Evolutionary conservation across 495 filamentous ascomycete species (phyloP).

Genomic region (Recurvomyces mirabilis): DNA sequence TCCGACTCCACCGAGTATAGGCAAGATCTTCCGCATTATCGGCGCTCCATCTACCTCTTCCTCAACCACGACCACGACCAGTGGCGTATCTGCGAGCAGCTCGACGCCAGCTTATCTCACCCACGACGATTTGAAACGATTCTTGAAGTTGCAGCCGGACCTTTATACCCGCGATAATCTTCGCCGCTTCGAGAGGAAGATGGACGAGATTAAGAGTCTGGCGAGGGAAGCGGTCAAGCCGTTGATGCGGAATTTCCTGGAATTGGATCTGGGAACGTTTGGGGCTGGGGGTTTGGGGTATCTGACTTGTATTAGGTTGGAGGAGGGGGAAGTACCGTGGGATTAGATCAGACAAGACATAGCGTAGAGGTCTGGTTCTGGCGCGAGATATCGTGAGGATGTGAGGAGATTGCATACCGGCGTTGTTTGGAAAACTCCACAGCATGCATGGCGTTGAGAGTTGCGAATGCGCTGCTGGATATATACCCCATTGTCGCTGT

Average conservation of each 20-base stretch:
- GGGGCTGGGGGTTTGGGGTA: conserved; percentile 50
- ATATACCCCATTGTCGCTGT: too few relatives aligned
- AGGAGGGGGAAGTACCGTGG: conserved; percentile 75
- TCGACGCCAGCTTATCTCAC: conserved; percentile 48
- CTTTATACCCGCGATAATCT: conserved; percentile 63
- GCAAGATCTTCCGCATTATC: conserved; percentile 62
- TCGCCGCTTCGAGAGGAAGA: conserved; percentile 66
- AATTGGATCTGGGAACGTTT: conserved; percentile 47
- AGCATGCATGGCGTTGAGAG: too few relatives aligned
- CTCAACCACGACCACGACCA: too few relatives aligned
- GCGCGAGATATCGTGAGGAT: too few relatives aligned
- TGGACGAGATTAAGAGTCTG: conserved; percentile 76
- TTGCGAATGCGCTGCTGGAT: too few relatives aligned
- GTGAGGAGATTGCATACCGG: too few relatives aligned
- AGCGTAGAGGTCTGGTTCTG: too few relatives aligned
- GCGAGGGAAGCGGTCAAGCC: conserved; percentile 76
- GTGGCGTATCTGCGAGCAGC: too few relatives aligned
- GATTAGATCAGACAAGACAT: too few relatives aligned
- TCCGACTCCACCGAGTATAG: conserved; percentile 30
- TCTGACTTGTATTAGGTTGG: conserved; percentile 68
- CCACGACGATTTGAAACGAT: conserved; percentile 80
- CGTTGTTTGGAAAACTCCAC: too few relatives aligned
- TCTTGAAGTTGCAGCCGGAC: conserved; percentile 64
- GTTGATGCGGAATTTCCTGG: conserved; percentile 71
- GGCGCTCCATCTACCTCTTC: too few relatives aligned